Conservation (phyloP, 331 rosid genomes). For the Rhamnella rubrinervis region DNA sequence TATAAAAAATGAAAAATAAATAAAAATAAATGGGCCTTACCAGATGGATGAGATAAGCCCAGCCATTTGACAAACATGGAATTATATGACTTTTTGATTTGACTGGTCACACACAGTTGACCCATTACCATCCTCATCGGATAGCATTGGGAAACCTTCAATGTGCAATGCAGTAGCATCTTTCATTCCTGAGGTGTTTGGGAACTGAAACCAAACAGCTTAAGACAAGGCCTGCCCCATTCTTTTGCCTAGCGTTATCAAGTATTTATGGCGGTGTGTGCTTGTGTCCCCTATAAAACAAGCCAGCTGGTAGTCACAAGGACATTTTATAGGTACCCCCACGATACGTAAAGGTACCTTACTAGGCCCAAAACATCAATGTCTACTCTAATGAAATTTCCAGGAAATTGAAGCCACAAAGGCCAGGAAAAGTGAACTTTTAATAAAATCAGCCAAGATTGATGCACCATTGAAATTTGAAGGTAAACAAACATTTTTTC, state of each 20-base stretch:
- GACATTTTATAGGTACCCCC: background rate
- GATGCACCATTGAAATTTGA: too few species aligned
- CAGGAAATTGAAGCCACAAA: conserved; percentile 5
- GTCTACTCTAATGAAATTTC: conserved; percentile 3
- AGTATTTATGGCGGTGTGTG: background rate
- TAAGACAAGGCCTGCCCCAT: too few species aligned
- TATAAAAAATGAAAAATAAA: too few species aligned
- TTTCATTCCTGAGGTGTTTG: background rate
- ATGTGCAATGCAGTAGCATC: background rate
- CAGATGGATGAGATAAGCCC: too few species aligned
- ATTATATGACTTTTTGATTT: background rate
- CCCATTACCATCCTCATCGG: background rate
- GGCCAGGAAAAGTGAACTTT: too few species aligned
- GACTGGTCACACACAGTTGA: conserved; percentile 12
- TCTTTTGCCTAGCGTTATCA: background rate
- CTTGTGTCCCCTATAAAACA: background rate
- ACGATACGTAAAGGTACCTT: background rate
- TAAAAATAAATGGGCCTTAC: too few species aligned
- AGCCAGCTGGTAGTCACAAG: conserved; percentile 25
- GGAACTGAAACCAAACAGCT: too few species aligned
- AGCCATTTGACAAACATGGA: too few species aligned
- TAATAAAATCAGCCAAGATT: too few species aligned
- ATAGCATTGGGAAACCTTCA: conserved; percentile 1
- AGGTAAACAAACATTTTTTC: too few species aligned
- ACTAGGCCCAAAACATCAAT: background rate